Base-by-base conservation (phyloP, 345 rosid species). In the Citrus cavaleriei region DNA sequence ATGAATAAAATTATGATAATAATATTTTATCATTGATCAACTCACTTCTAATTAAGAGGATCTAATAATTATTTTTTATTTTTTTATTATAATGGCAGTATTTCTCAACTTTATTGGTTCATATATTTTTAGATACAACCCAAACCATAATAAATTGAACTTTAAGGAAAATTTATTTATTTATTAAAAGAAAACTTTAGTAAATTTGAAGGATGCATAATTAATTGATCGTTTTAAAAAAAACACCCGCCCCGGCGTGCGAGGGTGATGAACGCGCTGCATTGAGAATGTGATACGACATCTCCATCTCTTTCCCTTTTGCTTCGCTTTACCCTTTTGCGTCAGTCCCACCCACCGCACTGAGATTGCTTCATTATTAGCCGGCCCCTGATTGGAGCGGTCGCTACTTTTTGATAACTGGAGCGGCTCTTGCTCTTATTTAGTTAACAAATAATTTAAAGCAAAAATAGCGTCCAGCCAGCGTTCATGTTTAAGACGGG, bases 311-410 rank as follows among this genome's bases (percentile, higher is more conserved):
- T 81, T 80, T 0, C 86, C 84, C 69, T 81, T 88, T 86, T 84
- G 83, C 82, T 60, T 85, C 75, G 70, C 86, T 88, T 87, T 87
- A 70, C 57, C 78, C 88, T 81, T 82, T 78, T 73, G 88, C 80
- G 89, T 83, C 91, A 82, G 95, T 83, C 83, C 89, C 89, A 87
- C 90, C 93, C 73, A 92, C 90, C 93, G 91, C 95, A 92, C 95
- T 91, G 73, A 86, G 87, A 89, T 90, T 91, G 90, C 81, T 86
- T 84, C 88, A 87, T 91, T 82, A 83, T 88, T 81, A 83, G 80
- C 74, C 79, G 32, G 71, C 59, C 68, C 73, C 9, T 51, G 76
- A 61, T 64, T 34, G n/a, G 79, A 49, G 72, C 80, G 69, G 81
- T 71, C 84, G 4, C 77, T 24, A 7, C 72, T 67, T 72, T 76